Evolutionary conservation across 352 stramenopile species (phyloP).

Genomic region (Sclerospora graminicola): DNA sequence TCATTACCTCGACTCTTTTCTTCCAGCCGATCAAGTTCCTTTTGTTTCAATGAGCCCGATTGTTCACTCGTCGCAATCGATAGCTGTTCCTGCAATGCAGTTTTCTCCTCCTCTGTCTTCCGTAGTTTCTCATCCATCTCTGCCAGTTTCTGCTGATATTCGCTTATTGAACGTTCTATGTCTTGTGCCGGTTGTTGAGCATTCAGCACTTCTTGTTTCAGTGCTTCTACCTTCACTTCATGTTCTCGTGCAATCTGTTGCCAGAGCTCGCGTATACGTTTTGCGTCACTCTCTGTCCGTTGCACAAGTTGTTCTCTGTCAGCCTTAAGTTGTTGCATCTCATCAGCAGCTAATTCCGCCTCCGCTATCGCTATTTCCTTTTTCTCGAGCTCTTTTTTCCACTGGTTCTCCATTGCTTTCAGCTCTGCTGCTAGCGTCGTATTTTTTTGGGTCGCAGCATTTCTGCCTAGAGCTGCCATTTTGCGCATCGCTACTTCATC

Average conservation of each 20-base stretch:
- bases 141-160: slow-evolving; percentile 20
- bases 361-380: slow-evolving; percentile 44
- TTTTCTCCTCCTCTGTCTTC: slow-evolving; percentile 27
- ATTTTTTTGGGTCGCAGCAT: slow-evolving; percentile 45
- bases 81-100: slow-evolving; percentile 29
- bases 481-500: slow-evolving; percentile 42
- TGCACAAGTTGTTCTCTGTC: slow-evolving; percentile 55
- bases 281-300: slow-evolving; percentile 60
- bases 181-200: slow-evolving; percentile 16
- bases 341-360: slow-evolving; percentile 33
- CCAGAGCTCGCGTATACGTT: slow-evolving; percentile 65
- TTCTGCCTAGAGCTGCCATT: slow-evolving; percentile 40
- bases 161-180: slow-evolving; percentile 11
- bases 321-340: slow-evolving; percentile 26
- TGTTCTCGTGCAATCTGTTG: slow-evolving; percentile 68
- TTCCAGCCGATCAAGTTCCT: slow-evolving; percentile 27
- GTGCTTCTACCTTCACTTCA: slow-evolving; percentile 34
- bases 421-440: slow-evolving; percentile 34
- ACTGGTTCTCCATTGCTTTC: slow-evolving; percentile 40
- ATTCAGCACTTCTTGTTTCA: slow-evolving; percentile 33
- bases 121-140: slow-evolving; percentile 28
- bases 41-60: slow-evolving; percentile 19
- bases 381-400: slow-evolving; percentile 53
- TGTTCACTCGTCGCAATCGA: slow-evolving; percentile 21
- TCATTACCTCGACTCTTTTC: slow-evolving; percentile 25